Base-by-base conservation (phyloP, 2,329 filamentous ascomycete species). In the Hypoxylon rubiginosum region DNA sequence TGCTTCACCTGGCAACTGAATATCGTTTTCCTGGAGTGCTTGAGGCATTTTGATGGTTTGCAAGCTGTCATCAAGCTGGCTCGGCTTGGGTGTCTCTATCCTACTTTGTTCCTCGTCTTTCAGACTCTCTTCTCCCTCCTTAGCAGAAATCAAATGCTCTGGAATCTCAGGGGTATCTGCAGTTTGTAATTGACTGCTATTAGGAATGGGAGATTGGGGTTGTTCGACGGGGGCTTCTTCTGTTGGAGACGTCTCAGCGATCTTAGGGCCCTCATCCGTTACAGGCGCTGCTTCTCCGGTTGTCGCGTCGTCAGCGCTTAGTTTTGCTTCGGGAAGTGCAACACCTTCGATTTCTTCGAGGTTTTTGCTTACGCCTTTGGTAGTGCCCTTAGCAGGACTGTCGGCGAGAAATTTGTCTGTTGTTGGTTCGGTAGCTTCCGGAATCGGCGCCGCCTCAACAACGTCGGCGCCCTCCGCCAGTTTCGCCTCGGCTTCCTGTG, bases 111-210 rank as follows among this genome's bases (percentile, higher is more conserved):
- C 58, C 48, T 50, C 54, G 41, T 65, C 50, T 8, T 24, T 19
- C 32, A 53, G 50, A 50, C 4, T 34, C 17, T 51, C 34, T 11
- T 46, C 30, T 34, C 28, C 50, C 34, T 62, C 58, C 51, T 58
- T 57, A 61, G 60, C 51, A 48, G 50, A 62, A 49, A 58, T 55
- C 26, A 60, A 62, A 69, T 34, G 58, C 57, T 62, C 61, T 64
- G 61, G 60, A 66, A 67, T 68, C 55, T 73, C 70, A 72, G 69
- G 67, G 68, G 64, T 68, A 71, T 71, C 67, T 52, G n/a, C 51
- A 71, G 71, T 36, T 65, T 46, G 66, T 55, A 55, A 69, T 76
- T 72, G 74, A 78, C 73, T 75, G n/a, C n/a, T n/a, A n/a, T n/a
- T n/a, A n/a, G n/a, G n/a, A n/a, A n/a, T n/a, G n/a, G n/a, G n/a